Evolutionary conservation across 768 basidiomycete species (phyloP), one percentile per base, ranked within the genome.

Genomic region (Lentinula sp.): DNA sequence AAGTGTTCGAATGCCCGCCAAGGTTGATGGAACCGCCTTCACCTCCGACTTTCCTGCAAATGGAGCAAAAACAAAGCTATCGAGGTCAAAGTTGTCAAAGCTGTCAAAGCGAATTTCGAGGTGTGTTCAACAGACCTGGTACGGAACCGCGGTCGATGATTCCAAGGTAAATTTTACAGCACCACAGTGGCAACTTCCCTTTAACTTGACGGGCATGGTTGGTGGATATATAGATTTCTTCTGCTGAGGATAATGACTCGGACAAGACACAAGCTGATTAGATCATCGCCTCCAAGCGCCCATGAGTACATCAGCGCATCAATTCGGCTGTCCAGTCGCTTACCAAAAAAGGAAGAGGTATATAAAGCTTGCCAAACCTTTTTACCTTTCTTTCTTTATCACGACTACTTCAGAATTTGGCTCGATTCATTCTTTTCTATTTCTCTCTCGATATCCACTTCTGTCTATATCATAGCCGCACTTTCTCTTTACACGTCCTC

Each of bases 21-120:
- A 88, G 79, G 63, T 88, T 88, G 68, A 88, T 78, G 2, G 85
- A 83, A 0, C 87, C 86, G 11, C 86, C 84, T 56, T 10, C 73
- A 13, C 87, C 87, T 42, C 86, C 86, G 9, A 86, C 84, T 69
- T 88, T 88, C 61, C 87, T 82, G 66, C 87, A 88, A 63, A 88
- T 87, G 37, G 85, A 87, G 67, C 87, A 88, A 5, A 83, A 57
- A 65, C 87, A 88, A 35, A 88, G 68, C 82, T 86, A 28, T 62
- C 28, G 3, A 18, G 39, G 23, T 9, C 37, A 28, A 28, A 28
- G 28, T 28, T 28, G 49, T 51, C 42, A 46, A 40, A 31, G 23
- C 10, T 5, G 11, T 52, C 15, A 8, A 52, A 35, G 35, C 13
- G 7, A n/a, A 4, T 52, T 11, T 9, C 23, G 23, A 39, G 9